Base-by-base conservation (phyloP, 73 alveolate genomes). In the Blepharisma japonicum region DNA sequence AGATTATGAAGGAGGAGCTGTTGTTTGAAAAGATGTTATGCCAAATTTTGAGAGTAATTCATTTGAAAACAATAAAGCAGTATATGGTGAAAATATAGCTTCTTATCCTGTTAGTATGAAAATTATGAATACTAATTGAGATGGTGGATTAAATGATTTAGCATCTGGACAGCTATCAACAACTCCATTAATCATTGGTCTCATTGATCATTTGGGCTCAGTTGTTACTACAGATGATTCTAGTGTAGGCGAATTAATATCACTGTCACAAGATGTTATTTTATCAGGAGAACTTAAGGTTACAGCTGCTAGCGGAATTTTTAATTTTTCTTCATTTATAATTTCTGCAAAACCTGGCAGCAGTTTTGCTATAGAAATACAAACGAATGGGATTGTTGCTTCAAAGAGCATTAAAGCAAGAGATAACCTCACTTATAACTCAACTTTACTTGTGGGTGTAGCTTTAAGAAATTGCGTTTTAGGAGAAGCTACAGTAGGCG, bases 1-100 rank as follows among this genome's bases (percentile, higher is more conserved):
- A 14, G 66, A 51, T 8, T 8, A 25, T 8, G 49, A 61, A 61
- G 74, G 74, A 14, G 74, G 74, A 20, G 74, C 74, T 20, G 47
- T 61, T 20, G 11, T 20, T 20, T 61, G 74, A 48, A 20, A 20
- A 25, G 74, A 61, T 2, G 14, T 25, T 5, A 61, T 14, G 23
- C 74, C 74, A 9, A 3, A 61, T 14, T 14, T 61, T 20, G 48
- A 61, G 5, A 61, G 5, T 5, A 18, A n/a, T 18, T n/a, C 23
- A 1, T 14, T 61, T 61, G 46, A 61, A 0, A 5, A 61, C 47
- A 61, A 61, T 61, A 5, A n/a, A 20, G 74, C 74, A 0, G 47
- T 2, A 8, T 61, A 61, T 61, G 74, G 74, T 8, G 3, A 3
- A 0, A 61, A 61, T 61, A 14, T 61, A 14, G 74, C 74, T 1